A percentile compares a stretch with the other conserved stretches of the same genome.
These are phyloP conservation scores for Cladosporium colombiae DNA, from an alignment of 2,329 filamentous ascomycete genomes.

Conservation along the genomic window DNA sequence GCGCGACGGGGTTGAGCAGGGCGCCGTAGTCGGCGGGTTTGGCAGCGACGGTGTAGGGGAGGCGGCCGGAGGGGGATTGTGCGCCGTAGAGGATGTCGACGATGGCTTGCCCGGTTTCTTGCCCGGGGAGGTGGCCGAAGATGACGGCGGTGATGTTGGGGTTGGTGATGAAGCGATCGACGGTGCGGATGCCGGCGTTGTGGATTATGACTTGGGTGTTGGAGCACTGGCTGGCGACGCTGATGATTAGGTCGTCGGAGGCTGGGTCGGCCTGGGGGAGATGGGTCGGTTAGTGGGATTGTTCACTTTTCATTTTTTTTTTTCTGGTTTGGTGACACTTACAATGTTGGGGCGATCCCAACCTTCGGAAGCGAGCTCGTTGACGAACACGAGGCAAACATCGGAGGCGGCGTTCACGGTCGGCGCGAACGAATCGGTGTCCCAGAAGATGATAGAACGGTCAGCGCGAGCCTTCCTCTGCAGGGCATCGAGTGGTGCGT, in stretches of 20 bases:
- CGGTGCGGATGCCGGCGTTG: conserved; percentile 34
- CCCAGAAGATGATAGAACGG: conserved; percentile 28
- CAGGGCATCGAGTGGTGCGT: conserved; percentile 30
- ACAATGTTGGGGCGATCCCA: conserved; percentile 33
- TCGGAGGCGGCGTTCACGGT: conserved; percentile 28
- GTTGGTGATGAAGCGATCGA: conserved; percentile 35
- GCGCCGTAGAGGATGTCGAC: conserved; percentile 35
- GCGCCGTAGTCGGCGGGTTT: conserved; percentile 34
- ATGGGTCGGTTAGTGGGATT: not conserved
- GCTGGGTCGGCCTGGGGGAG: not conserved
- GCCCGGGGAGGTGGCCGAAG: conserved; percentile 33
- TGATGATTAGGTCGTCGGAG: conserved; percentile 32
- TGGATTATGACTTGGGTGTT: conserved; percentile 38
- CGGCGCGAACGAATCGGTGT: conserved; percentile 29
- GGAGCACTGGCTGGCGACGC: conserved; percentile 33
- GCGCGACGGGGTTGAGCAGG: conserved; percentile 27
- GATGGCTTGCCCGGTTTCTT: conserved; percentile 33
- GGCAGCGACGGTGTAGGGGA: conserved; percentile 38
- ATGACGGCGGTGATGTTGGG: conserved; percentile 36
- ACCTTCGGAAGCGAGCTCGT: conserved; percentile 32
- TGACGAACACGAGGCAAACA: conserved; percentile 37
- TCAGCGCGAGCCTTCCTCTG: conserved; percentile 27
- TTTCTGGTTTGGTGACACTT: too few relatives aligned
- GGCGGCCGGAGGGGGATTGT: conserved; percentile 32
- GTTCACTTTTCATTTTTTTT: too few relatives aligned